phyloP scores from a whole-genome alignment of 192 early-diverging fungal genomes.

The Entomortierella chlamydospora region DNA sequence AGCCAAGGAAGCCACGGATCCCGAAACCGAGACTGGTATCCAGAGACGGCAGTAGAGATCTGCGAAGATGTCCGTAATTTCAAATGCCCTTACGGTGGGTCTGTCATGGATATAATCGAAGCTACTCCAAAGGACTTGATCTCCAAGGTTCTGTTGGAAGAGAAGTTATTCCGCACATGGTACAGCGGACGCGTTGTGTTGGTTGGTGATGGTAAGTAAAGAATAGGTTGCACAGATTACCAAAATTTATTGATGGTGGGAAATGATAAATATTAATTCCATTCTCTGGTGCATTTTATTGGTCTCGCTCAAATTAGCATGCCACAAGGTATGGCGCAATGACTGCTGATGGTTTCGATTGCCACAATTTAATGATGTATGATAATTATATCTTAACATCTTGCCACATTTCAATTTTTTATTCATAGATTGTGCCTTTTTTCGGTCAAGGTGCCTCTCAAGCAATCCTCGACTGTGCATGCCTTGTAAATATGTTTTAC shows the following conservation, averaged over 20 bases:
- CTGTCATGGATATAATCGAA: slow-evolving; percentile 50
- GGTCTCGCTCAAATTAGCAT: slow-evolving; percentile 1
- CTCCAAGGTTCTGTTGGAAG: slow-evolving; percentile 45
- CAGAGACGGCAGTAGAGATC: slow-evolving; percentile 47
- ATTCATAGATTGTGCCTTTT: slow-evolving; percentile 43
- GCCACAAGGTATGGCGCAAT: slow-evolving; percentile 26
- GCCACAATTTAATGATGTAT: background rate
- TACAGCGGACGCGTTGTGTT: slow-evolving; percentile 46
- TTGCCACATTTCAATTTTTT: background rate
- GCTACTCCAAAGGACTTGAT: slow-evolving; percentile 44
- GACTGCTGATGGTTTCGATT: background rate
- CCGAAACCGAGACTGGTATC: slow-evolving; percentile 46
- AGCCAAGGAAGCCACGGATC: background rate
- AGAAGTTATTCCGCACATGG: slow-evolving; percentile 50
- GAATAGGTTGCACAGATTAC: no score
- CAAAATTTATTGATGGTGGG: no score
- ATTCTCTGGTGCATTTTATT: background rate
- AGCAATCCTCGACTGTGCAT: slow-evolving; percentile 40
- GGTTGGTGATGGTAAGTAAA: slow-evolving; percentile 40
- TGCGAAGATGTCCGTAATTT: slow-evolving; percentile 54
- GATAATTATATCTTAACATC: background rate
- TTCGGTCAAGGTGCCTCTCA: slow-evolving; percentile 53
- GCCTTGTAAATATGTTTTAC: slow-evolving; percentile 26
- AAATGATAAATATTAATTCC: no score
- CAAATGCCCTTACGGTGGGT: slow-evolving; percentile 52